Conservation (phyloP, 2,329 filamentous ascomycete genomes). For the Metarhizium sp. region DNA sequence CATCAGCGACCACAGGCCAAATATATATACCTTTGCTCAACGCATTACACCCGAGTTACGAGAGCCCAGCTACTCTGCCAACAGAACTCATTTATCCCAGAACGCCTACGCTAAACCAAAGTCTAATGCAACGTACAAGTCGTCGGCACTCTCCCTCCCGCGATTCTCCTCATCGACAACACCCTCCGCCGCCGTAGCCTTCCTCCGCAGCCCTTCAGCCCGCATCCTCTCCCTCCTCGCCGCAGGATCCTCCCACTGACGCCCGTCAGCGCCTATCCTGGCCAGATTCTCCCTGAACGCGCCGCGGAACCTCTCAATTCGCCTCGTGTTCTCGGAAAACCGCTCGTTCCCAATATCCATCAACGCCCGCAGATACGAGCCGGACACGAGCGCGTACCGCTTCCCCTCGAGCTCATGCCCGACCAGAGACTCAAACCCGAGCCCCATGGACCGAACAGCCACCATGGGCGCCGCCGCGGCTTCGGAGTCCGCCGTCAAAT, state of each 20-base stretch:
- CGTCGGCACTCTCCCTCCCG: neutral
- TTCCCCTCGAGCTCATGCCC: constrained; percentile 40
- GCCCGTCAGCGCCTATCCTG: constrained; percentile 23
- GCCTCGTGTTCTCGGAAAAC: constrained; percentile 58
- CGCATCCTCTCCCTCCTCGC: constrained; percentile 45
- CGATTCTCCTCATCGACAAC: neutral
- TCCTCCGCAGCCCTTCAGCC: constrained; percentile 46
- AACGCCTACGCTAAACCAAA: neutral
- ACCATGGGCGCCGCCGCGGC: constrained; percentile 57
- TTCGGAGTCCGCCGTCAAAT: constrained; percentile 36
- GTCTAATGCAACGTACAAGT: neutral
- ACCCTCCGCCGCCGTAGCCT: constrained; percentile 25
- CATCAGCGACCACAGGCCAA: too few species aligned
- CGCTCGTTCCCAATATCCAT: constrained; percentile 64
- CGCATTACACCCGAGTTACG: too few species aligned
- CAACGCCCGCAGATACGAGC: constrained; percentile 58
- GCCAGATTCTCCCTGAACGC: constrained; percentile 30
- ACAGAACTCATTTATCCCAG: neutral
- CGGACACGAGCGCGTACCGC: constrained; percentile 45
- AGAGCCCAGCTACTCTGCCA: too few species aligned
- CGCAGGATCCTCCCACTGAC: constrained; percentile 46
- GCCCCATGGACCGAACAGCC: constrained; percentile 73
- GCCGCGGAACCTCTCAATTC: constrained; percentile 55
- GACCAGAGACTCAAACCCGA: constrained; percentile 74
- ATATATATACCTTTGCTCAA: too few species aligned